phyloP scores from a whole-genome alignment of 306 rosid species.

The Prunus padus region DNA sequence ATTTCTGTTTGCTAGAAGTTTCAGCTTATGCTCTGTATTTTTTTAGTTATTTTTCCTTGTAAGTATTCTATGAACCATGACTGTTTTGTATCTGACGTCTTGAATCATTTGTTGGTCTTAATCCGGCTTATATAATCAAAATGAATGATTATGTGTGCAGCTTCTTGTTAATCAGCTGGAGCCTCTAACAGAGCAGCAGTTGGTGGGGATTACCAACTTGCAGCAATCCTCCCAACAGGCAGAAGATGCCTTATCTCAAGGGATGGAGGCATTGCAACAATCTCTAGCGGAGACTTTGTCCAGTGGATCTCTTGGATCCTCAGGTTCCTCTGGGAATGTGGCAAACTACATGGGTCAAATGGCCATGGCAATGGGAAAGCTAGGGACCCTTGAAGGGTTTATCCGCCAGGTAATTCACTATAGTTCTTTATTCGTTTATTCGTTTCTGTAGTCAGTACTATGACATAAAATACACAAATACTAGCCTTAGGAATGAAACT shows the following conservation, averaged over 20 bases:
- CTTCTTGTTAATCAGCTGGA: slow-evolving; percentile 86
- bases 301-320: slow-evolving; percentile 65
- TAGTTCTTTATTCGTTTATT: neutral
- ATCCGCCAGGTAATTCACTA: slow-evolving; percentile 70
- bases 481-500: neutral
- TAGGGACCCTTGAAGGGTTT: slow-evolving; percentile 88
- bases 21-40: neutral
- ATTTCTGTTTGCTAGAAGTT: neutral
- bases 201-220: slow-evolving; percentile 74
- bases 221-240: slow-evolving; percentile 97
- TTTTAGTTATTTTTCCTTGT: neutral
- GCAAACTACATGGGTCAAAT: slow-evolving; percentile 98
- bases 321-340: slow-evolving; percentile 84
- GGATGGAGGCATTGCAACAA: slow-evolving; percentile 97
- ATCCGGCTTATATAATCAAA: neutral
- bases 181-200: slow-evolving; percentile 94
- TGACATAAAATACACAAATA: neutral
- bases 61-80: neutral
- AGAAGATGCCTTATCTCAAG: slow-evolving; percentile 98
- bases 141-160: slow-evolving; percentile 45
- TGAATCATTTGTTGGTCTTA: neutral
- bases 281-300: slow-evolving; percentile 88
- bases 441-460: neutral
- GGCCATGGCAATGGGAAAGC: slow-evolving; percentile 99
- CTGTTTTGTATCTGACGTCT: neutral